Conservation (phyloP, 306 rosid species). For the Castanea sativa region DNA sequence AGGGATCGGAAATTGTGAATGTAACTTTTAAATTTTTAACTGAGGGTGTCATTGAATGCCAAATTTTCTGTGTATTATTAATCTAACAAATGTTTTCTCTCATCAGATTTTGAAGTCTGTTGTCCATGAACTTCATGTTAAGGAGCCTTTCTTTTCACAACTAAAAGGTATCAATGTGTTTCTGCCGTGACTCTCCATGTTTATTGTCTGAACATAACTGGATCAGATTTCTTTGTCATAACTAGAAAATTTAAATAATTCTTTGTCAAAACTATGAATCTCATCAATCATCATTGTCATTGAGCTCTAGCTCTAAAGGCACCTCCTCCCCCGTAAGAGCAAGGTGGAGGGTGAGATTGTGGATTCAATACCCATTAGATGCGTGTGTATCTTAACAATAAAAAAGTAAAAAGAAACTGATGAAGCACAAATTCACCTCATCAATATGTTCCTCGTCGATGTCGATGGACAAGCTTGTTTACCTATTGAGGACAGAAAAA, state of each 20-base stretch:
- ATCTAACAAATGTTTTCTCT: slow-evolving; percentile 1
- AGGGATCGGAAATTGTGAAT: slow-evolving; percentile 49
- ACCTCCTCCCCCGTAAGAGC: no score
- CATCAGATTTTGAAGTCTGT: slow-evolving; percentile 53
- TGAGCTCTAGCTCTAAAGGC: no score
- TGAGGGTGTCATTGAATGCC: background rate
- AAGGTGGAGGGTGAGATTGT: no score
- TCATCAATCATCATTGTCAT: background rate
- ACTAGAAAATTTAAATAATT: background rate
- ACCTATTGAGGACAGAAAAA: no score
- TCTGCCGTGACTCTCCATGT: background rate
- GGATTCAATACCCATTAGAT: no score
- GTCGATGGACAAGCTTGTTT: no score
- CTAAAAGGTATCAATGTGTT: slow-evolving; percentile 45
- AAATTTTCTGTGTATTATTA: slow-evolving; percentile 2
- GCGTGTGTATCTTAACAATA: no score
- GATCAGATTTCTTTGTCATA: background rate
- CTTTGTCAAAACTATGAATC: background rate
- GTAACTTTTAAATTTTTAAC: slow-evolving; percentile 40
- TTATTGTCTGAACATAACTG: background rate
- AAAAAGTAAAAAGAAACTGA: background rate
- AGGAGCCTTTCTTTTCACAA: slow-evolving; percentile 72
- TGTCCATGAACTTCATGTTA: slow-evolving; percentile 54
- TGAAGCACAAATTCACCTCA: no score
- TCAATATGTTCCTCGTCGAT: no score